These are phyloP conservation scores for Cladophialophora exuberans DNA, from an alignment of 2,329 filamentous ascomycete genomes.

Conservation along the genomic window DNA sequence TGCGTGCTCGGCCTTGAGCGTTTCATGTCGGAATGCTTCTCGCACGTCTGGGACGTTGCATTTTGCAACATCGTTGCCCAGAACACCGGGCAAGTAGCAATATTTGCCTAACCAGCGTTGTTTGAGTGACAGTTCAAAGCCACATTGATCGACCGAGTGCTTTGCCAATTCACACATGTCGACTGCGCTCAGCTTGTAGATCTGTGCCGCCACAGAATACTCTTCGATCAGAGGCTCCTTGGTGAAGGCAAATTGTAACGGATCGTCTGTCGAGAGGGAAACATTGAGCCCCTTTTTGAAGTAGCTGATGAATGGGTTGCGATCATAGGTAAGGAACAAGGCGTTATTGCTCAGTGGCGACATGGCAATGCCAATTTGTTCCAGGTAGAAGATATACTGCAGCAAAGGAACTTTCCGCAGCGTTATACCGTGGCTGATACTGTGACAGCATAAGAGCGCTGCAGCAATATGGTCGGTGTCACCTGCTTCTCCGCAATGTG, in stretches of 20 bases:
- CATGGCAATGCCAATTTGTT: constrained; percentile 98
- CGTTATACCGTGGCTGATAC: constrained; percentile 91
- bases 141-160: constrained; percentile 92
- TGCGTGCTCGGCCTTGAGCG: constrained; percentile 76
- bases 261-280: constrained; percentile 93
- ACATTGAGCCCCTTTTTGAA: constrained; percentile 95
- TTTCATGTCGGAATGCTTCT: constrained; percentile 87
- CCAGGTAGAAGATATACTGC: constrained; percentile 96
- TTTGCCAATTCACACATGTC: constrained; percentile 99
- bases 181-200: constrained; percentile 94
- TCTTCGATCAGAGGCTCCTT: constrained; percentile 98
- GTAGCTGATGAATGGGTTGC: constrained; percentile 94
- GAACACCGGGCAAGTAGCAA: constrained; percentile 75
- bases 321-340: constrained; percentile 91
- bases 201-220: constrained; percentile 96
- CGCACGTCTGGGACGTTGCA: constrained; percentile 94
- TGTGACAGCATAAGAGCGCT: constrained; percentile 89
- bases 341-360: constrained; percentile 99
- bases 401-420: constrained; percentile 91
- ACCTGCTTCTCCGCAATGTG: constrained; percentile 94
- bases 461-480: constrained; percentile 95
- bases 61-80: constrained; percentile 90
- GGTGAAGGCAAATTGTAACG: constrained; percentile 95
- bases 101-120: constrained; percentile 85
- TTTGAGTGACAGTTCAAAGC: constrained; percentile 87